Evolutionary conservation across 345 rosid species (phyloP).

Genomic region (Toxicodendron radicans): DNA sequence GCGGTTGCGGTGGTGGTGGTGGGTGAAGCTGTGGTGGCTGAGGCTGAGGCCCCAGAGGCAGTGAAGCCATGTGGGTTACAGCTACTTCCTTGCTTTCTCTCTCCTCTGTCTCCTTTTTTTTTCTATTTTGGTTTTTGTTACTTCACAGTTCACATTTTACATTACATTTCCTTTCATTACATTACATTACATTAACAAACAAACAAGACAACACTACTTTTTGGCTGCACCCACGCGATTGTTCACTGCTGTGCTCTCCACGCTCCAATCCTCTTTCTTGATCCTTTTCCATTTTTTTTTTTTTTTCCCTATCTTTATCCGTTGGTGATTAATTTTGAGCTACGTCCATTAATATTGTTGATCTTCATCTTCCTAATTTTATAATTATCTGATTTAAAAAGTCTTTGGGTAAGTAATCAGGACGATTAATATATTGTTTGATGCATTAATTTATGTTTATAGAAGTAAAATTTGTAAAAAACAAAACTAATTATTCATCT

Average conservation of each 20-base stretch:
- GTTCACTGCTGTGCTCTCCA: not conserved
- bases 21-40: slow-evolving; percentile 38
- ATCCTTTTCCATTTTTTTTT: too few relatives aligned
- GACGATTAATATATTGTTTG: too few relatives aligned
- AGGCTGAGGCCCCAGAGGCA: slow-evolving; percentile 43
- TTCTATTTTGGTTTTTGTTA: slow-evolving; percentile 16
- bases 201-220: not conserved
- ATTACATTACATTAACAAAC: not conserved
- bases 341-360: too few relatives aligned
- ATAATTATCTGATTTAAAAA: too few relatives aligned
- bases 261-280: not conserved
- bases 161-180: not conserved
- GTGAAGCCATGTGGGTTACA: slow-evolving; percentile 59
- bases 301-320: not conserved
- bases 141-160: not conserved
- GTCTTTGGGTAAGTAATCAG: too few relatives aligned
- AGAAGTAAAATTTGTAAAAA: too few relatives aligned
- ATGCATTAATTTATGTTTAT: too few relatives aligned
- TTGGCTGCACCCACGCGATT: slow-evolving; percentile 11
- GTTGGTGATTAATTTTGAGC: too few relatives aligned
- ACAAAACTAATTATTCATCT: too few relatives aligned
- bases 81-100: slow-evolving; percentile 25
- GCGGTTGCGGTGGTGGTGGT: slow-evolving; percentile 20
- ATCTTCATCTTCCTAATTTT: too few relatives aligned
- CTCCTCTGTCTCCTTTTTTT: slow-evolving; percentile 7